Conservation (phyloP, 495 filamentous ascomycete genomes). For the Tuber borchii region DNA sequence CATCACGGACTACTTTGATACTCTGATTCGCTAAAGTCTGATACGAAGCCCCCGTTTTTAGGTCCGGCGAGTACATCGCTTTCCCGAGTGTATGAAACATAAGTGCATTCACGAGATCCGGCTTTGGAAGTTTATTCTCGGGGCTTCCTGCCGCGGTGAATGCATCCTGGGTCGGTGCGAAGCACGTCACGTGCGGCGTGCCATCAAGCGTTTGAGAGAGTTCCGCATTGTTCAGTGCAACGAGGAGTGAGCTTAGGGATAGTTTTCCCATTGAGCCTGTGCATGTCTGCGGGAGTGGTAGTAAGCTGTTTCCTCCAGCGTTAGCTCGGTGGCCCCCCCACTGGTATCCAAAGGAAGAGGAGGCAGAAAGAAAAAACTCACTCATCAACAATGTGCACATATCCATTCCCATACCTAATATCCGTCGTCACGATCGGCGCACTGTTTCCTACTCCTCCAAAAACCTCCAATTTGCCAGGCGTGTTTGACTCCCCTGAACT, state of each 20-base stretch:
- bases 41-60: not conserved
- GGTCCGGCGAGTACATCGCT: not conserved
- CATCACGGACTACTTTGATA: not conserved
- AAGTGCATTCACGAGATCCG: not conserved
- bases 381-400: not conserved
- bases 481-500: not conserved
- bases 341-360: not conserved
- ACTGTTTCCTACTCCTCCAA: not conserved
- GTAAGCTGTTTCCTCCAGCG: not conserved
- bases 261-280: not conserved
- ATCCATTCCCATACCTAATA: not conserved
- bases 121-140: not conserved
- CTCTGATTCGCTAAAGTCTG: not conserved
- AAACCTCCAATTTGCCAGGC: not conserved
- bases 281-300: not conserved
- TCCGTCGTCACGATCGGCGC: not conserved
- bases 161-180: not conserved
- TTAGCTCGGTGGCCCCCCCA: not conserved
- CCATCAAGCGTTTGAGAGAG: not conserved
- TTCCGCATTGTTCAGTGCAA: not conserved
- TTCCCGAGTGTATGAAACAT: not conserved
- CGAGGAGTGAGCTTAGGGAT: not conserved
- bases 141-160: not conserved
- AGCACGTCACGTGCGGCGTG: not conserved
- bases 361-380: not conserved